Evolutionary conservation across 176 grass and related monocot species (phyloP), one percentile per base, ranked within the genome.

Genomic region (Otatea glauca): DNA sequence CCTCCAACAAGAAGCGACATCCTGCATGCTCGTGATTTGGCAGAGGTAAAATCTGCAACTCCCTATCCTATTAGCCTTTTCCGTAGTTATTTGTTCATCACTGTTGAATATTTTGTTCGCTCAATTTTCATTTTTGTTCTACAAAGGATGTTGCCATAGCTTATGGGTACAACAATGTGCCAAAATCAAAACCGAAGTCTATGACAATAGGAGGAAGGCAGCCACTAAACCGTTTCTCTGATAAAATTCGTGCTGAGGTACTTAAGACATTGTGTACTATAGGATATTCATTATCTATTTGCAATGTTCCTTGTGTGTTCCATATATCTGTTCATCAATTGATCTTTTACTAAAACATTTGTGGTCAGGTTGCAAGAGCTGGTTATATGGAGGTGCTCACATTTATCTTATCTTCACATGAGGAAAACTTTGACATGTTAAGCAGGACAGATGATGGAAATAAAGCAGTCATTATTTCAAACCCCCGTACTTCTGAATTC

Each of bases 361-460:
- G 37, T 82, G 62, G 53, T 39, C 80, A 99, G 96, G 90, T 99
- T 88, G 84, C 96, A 47, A 94, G 89, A 91, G 93, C 91, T 72
- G 93, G 96, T 55, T 99, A 99, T 88, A 92, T 99, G 96, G 96
- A 99, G 86, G 96, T 99, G 75, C 83, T 99, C 56, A 99, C 93
- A 38, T 99, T 94, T 87, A 63, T 94, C 72, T 91, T 99, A 59
- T 89, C 88, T 80, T 99, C 96, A 41, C 86, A 89, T 9, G 96
- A 99, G 74, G 96, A 99, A 79, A 99, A 96, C 74, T 99, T 99
- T 74, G 83, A 89, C 38, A 99, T 93, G 93, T 77, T 99, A 77
- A 94, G 87, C 72, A 81, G 96, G 70, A 77, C 74, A 43, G 89
- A 96, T 37, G 96, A 99, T 75, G 90, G 81, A 89, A 90, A 89